Evolutionary conservation across 2,329 filamentous ascomycete species (phyloP).

Genomic region (Tolypocladium amazonense): DNA sequence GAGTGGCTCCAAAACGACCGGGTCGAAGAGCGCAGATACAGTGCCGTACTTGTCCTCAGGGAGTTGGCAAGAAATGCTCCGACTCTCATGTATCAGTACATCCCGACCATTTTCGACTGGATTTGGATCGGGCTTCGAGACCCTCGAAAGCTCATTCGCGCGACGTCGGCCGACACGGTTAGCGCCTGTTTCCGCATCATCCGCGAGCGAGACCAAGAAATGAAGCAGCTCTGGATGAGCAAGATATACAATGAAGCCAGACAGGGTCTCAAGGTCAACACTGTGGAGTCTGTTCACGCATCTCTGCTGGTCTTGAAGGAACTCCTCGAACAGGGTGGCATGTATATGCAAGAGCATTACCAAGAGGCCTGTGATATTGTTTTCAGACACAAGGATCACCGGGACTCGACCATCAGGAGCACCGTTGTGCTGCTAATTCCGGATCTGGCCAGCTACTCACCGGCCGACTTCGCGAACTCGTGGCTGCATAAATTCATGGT

Average conservation of each 20-base stretch:
- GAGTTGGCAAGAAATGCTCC: conserved; percentile 89
- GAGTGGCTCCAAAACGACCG: conserved; percentile 96
- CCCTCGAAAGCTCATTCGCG: conserved; percentile 79
- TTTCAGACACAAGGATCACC: conserved; percentile 83
- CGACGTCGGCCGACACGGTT: conserved; percentile 84
- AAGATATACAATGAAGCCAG: conserved; percentile 84
- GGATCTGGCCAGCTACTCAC: conserved; percentile 84
- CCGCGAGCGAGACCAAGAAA: conserved; percentile 77
- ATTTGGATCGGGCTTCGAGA: conserved; percentile 94
- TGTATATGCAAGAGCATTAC: conserved; percentile 98
- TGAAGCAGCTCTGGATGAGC: conserved; percentile 79
- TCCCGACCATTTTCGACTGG: conserved; percentile 88
- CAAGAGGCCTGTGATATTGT: conserved; percentile 88
- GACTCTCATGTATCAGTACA: conserved; percentile 90
- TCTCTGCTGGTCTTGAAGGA: conserved; percentile 89
- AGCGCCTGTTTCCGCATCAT: conserved; percentile 96
- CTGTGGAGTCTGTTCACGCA: conserved; percentile 85
- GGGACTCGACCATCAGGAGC: conserved; percentile 75
- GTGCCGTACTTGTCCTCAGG: conserved; percentile 79
- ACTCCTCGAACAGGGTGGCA: conserved; percentile 84
- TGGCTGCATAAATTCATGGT: conserved; percentile 97
- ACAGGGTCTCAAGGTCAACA: conserved; percentile 66
- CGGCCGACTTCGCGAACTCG: conserved; percentile 74
- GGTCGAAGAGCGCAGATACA: conserved; percentile 86
- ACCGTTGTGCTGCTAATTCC: conserved; percentile 89